Evolutionary conservation across 164 flowering plant genomes (phyloP).

Genomic region (Paratinospora sagittata): DNA sequence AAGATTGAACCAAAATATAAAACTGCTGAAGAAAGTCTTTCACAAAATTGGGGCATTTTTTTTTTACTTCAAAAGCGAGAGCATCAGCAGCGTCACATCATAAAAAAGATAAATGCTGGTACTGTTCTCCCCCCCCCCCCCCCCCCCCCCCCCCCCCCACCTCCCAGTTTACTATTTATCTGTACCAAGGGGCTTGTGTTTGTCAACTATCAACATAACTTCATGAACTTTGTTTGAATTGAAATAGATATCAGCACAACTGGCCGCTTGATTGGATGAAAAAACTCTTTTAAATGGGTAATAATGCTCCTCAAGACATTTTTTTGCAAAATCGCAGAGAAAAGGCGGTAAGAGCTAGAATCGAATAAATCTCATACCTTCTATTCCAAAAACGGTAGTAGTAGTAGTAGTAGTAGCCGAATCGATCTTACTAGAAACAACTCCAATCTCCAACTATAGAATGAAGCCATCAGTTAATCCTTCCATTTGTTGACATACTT

Average conservation of each 20-base stretch:
- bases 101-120: not conserved
- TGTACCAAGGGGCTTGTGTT: not conserved
- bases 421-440: not conserved
- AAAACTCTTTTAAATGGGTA: not conserved
- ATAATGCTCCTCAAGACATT: not conserved
- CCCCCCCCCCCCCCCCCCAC: no score
- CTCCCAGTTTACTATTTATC: no score
- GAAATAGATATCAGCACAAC: not conserved
- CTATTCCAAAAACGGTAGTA: not conserved
- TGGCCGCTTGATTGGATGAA: not conserved
- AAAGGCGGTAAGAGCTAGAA: not conserved
- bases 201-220: not conserved
- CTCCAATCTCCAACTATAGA: not conserved
- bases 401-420: not conserved
- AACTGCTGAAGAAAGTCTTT: not conserved
- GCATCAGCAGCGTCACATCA: not conserved
- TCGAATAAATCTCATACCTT: not conserved
- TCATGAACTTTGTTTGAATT: not conserved
- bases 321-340: not conserved
- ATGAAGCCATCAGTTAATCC: conserved; percentile 27
- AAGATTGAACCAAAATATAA: no score
- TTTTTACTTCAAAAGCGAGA: not conserved
- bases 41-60: not conserved
- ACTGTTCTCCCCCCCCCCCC: not conserved
- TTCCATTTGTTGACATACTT: conserved; percentile 85